Base-by-base conservation (phyloP, 2,329 filamentous ascomycete species). In the Plectosphaerella cucumerina region DNA sequence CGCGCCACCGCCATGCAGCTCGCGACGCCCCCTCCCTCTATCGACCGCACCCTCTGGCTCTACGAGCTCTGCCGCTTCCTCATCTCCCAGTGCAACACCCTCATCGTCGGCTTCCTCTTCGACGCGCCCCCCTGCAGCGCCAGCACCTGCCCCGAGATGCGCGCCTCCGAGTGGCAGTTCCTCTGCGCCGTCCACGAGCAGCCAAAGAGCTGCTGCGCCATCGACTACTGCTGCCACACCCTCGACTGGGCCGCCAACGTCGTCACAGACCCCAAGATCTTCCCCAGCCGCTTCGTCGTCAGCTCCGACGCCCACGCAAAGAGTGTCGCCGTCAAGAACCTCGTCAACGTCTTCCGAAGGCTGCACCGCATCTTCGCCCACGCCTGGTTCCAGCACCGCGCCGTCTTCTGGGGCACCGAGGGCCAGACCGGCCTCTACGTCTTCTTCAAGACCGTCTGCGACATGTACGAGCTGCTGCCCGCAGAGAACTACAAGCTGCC, bases 151-250 rank as follows among this genome's bases (percentile, higher is more conserved):
- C 91, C 92, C 31, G 94, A 99, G 72, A 99, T 99, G 94, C 91
- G 94, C 64, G 94, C 94, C 3, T 94, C 89, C 26, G 93, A 99
- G 74, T 99, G 94, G 94, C 94, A 99, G 72, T 99, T 97, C 64
- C 83, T 99, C 45, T 99, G 94, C 73, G 94, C 94, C 47, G 94
- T 97, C 3, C 94, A 99, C 67, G 93, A 97, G 65, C 88, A 91
- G 47, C 94, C 94, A 46, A 97, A 97, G 73, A 89, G 87, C 62
- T 99, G 94, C 75, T 97, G 93, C 70, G 94, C 94, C 48, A 97
- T 99, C 64, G 94, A 99, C 72, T 99, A 99, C 73, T 97, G 92
- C 78, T 97, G 93, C 68, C 94, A 99, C 67, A 99, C 94, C 0
- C 85, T 99, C 42, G 94, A 99, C 72, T 97, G 93, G 90, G 94